A percentile compares a stretch with the other conserved stretches of the same genome.
Evolutionary conservation across 73 alveolate species (phyloP).

Genomic region (Symbiodinium pilosum): DNA sequence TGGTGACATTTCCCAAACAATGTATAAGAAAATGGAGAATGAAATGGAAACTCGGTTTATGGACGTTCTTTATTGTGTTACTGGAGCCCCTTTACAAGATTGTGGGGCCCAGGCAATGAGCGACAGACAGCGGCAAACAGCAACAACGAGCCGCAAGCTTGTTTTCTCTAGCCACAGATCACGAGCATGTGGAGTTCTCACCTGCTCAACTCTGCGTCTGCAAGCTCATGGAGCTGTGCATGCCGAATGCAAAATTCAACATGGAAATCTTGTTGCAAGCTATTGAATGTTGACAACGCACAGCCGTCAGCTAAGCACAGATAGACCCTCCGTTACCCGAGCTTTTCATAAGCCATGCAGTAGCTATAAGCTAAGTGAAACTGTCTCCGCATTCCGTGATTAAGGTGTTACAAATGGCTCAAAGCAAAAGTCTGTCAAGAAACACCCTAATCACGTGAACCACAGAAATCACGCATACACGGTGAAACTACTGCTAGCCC

Average conservation of each 20-base stretch:
- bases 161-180: neutral
- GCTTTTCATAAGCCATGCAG: conserved; percentile 1
- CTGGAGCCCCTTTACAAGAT: no score
- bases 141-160: neutral
- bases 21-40: no score
- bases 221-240: conserved; percentile 15
- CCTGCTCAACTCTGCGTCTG: neutral
- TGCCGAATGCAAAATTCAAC: neutral
- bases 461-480: neutral
- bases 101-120: no score
- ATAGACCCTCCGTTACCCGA: neutral
- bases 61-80: no score
- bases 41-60: no score
- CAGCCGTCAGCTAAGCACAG: no score
- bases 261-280: no score
- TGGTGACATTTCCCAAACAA: no score
- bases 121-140: no score
- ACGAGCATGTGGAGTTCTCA: conserved; percentile 8
- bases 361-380: conserved; percentile 1
- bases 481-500: neutral
- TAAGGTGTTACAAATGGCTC: neutral
- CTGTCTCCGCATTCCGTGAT: neutral
- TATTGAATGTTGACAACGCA: no score
- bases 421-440: neutral
- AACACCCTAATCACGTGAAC: neutral